Evolutionary conservation across 257 asterid species (phyloP).

Genomic region (Solanum virginianum): DNA sequence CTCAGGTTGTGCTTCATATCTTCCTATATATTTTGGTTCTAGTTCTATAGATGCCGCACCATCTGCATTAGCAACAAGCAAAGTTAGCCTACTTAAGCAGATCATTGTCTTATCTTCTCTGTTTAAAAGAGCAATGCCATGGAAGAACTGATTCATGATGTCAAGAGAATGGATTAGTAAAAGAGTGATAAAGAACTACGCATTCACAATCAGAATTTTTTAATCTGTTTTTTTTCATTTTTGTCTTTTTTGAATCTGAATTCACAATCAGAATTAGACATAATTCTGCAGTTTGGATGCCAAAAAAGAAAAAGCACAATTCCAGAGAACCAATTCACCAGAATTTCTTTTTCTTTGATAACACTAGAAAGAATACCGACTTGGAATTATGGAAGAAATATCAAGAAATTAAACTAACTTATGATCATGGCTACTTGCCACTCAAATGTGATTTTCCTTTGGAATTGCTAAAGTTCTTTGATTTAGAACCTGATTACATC

Average conservation of each 20-base stretch:
- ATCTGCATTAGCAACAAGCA: slow-evolving; percentile 29
- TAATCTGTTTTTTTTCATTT: not conserved
- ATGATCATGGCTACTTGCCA: not conserved
- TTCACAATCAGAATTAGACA: not conserved
- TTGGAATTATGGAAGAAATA: not conserved
- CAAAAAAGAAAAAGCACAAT: not conserved
- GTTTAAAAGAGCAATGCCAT: not conserved
- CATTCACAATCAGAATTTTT: not conserved
- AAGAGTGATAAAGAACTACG: not conserved
- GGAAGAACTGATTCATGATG: not conserved
- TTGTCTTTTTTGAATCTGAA: not conserved
- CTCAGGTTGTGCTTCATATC: slow-evolving; percentile 42
- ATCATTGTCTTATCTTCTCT: not conserved
- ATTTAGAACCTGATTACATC: not conserved
- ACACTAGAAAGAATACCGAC: not conserved
- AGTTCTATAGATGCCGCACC: slow-evolving; percentile 82
- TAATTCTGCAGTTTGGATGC: not conserved
- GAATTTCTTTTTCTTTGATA: not conserved
- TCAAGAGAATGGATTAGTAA: not conserved
- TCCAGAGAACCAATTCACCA: not conserved
- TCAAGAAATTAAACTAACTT: not conserved
- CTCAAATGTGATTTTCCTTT: not conserved
- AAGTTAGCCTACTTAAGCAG: not conserved
- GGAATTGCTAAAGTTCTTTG: not conserved
- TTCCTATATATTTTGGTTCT: slow-evolving; percentile 72